Evolutionary conservation across 306 rosid species (phyloP).

Genomic region (Datisca glomerata): DNA sequence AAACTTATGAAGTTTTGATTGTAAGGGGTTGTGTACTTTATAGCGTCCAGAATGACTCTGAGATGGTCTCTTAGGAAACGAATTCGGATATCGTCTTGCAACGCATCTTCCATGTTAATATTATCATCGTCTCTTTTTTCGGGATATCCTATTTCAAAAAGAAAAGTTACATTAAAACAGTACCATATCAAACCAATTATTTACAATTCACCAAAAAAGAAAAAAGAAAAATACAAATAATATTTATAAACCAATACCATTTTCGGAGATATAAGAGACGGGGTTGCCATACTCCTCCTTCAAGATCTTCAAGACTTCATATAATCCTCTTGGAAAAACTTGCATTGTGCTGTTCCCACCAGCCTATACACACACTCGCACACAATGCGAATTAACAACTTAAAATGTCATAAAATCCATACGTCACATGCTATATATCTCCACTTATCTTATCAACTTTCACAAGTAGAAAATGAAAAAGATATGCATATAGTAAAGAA

Average conservation of each 20-base stretch:
- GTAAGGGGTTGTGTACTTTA: not conserved
- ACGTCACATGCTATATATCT: too few species aligned
- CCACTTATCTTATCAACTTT: too few species aligned
- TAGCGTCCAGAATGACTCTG: not conserved
- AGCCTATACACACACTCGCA: too few species aligned
- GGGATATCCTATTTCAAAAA: not conserved
- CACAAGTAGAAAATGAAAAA: too few species aligned
- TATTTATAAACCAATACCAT: not conserved
- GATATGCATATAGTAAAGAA: too few species aligned
- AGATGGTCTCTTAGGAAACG: not conserved
- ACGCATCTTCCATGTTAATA: not conserved
- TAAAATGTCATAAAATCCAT: too few species aligned
- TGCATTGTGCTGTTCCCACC: too few species aligned
- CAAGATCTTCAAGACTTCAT: not conserved
- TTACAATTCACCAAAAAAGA: too few species aligned
- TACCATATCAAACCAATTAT: not conserved
- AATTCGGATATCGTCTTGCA: not conserved
- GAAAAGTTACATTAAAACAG: too few species aligned
- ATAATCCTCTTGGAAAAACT: not conserved
- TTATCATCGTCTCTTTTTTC: not conserved
- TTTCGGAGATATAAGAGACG: not conserved
- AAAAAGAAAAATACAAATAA: not conserved
- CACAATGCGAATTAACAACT: too few species aligned
- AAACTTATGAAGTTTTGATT: too few species aligned
- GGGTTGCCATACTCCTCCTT: not conserved